These are phyloP conservation scores for Mycena galericulata DNA, from an alignment of 768 basidiomycete genomes.

Conservation along the genomic window DNA sequence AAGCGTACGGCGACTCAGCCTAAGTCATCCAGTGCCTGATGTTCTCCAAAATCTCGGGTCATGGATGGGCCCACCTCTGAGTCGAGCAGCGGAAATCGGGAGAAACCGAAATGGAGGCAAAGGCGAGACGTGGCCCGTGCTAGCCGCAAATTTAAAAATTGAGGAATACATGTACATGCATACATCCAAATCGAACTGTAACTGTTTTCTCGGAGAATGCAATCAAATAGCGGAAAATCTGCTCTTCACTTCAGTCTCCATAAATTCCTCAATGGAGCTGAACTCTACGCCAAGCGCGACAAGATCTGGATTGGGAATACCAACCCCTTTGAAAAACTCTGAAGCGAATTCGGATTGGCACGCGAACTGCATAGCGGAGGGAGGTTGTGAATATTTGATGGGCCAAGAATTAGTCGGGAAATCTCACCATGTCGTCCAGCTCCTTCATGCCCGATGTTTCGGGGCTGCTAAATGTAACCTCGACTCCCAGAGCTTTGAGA, in stretches of 20 bases:
- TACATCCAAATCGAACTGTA: no score
- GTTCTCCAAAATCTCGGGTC: no score
- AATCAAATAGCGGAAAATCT: no score
- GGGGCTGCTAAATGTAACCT: constrained; percentile 19
- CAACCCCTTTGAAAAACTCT: constrained; percentile 9
- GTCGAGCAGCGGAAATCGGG: no score
- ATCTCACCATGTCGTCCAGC: constrained; percentile 34
- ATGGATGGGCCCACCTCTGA: no score
- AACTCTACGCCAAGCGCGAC: constrained; percentile 31
- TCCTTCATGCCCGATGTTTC: constrained; percentile 26
- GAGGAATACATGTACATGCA: no score
- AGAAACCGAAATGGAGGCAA: no score
- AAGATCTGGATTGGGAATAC: constrained; percentile 27
- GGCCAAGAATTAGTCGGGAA: not conserved
- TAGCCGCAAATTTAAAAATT: no score
- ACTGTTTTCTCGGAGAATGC: no score
- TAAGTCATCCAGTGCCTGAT: no score
- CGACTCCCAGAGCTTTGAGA: constrained; percentile 31
- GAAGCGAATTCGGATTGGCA: constrained; percentile 21
- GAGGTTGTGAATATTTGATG: not conserved
- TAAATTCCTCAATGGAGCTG: constrained; percentile 29
- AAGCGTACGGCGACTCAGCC: no score
- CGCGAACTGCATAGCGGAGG: not conserved
- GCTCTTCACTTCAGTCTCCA: constrained; percentile 8
- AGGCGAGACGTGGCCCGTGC: no score